Evolutionary conservation across 257 asterid genomes (phyloP).

Genomic region (Scutellaria baicalensis): DNA sequence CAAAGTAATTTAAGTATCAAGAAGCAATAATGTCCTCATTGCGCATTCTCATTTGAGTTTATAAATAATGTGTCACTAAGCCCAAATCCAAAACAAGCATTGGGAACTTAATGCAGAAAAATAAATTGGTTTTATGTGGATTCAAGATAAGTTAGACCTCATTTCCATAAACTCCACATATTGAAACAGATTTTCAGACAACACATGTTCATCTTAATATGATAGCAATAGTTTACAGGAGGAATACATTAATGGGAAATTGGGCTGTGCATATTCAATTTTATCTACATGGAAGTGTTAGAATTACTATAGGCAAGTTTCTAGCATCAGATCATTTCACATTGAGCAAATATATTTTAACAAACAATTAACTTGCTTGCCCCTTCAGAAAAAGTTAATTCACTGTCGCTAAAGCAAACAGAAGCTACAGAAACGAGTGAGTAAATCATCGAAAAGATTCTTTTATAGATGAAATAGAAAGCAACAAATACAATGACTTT

Average conservation of each 20-base stretch:
- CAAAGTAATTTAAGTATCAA: background rate
- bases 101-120: background rate
- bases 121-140: background rate
- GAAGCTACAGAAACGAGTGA: background rate
- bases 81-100: too few species aligned
- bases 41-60: background rate
- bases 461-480: background rate
- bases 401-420: background rate
- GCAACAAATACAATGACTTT: background rate
- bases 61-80: too few species aligned
- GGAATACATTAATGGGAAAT: background rate
- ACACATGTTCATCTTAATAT: background rate
- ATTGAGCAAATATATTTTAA: background rate
- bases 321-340: background rate
- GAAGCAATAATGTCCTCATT: background rate
- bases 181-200: background rate
- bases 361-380: background rate
- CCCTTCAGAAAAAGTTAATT: background rate
- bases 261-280: background rate
- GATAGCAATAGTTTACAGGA: background rate
- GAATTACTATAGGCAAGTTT: background rate
- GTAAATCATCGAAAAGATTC: background rate
- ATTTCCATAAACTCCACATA: conserved; percentile 3
- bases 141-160: background rate
- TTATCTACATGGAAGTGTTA: background rate